Conservation (phyloP, 2,329 filamentous ascomycete genomes). For the Colletotrichum lupini region DNA sequence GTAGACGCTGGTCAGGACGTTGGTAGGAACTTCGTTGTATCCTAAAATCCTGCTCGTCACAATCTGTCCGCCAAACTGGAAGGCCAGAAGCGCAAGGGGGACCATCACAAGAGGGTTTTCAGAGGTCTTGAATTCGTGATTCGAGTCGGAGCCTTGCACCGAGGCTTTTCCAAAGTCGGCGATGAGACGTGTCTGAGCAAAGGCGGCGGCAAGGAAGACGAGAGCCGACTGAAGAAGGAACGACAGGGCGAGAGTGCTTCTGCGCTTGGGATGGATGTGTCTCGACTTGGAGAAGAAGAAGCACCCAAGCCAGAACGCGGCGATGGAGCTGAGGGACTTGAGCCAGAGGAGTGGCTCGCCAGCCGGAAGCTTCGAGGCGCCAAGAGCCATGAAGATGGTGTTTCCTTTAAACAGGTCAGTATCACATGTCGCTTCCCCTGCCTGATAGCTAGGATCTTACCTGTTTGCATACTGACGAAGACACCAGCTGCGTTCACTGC, state of each 20-base stretch:
- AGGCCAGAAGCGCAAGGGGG: conserved; percentile 59
- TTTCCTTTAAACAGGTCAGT: conserved; percentile 54
- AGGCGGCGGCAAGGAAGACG: conserved; percentile 62
- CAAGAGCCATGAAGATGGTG: conserved; percentile 72
- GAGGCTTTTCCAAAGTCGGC: conserved; percentile 51
- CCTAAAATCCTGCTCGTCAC: conserved; percentile 60
- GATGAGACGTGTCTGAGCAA: conserved; percentile 59
- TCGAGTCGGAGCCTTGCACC: conserved; percentile 34
- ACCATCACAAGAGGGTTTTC: conserved; percentile 55
- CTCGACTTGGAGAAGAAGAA: conserved; percentile 54
- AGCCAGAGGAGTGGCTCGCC: conserved; percentile 63
- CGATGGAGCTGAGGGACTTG: conserved; percentile 63
- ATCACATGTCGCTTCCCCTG: neutral
- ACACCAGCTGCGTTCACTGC: conserved; percentile 52
- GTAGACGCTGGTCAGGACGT: conserved; percentile 65
- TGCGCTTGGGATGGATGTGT: conserved; percentile 48
- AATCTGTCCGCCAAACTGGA: conserved; percentile 65
- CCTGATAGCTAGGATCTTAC: neutral
- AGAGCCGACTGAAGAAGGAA: conserved; percentile 64
- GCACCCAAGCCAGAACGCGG: conserved; percentile 64
- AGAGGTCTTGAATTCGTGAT: conserved; percentile 36
- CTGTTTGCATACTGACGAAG: conserved; percentile 54
- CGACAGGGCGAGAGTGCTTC: conserved; percentile 56
- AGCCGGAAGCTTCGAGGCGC: conserved; percentile 62
- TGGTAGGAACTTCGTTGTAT: conserved; percentile 65